Conservation (phyloP, 176 grass and related monocot genomes). For the Neostapfia colusana region DNA sequence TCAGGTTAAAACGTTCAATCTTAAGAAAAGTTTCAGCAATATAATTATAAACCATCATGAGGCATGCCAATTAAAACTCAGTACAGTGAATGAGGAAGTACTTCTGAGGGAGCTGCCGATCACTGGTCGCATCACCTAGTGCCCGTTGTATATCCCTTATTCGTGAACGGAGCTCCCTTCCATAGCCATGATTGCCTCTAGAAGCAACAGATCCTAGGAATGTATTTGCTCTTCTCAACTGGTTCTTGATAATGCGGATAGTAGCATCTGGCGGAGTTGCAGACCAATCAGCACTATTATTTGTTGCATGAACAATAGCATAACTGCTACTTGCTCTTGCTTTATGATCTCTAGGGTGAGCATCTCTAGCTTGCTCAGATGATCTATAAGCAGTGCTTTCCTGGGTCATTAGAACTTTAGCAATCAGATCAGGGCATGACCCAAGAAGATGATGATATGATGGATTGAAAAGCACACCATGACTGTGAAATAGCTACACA, state of each 20-base stretch:
- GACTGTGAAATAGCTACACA: neutral
- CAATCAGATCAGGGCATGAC: neutral
- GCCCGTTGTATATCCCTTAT: constrained; percentile 61
- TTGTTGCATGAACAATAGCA: neutral
- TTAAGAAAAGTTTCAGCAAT: constrained; percentile 20
- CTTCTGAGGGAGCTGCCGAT: constrained; percentile 66
- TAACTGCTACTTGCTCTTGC: too few relatives aligned
- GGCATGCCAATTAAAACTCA: constrained; percentile 21
- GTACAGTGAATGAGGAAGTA: constrained; percentile 35
- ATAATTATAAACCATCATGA: neutral
- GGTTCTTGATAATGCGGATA: constrained; percentile 56
- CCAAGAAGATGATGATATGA: neutral
- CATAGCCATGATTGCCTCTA: constrained; percentile 59
- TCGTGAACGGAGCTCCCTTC: constrained; percentile 53
- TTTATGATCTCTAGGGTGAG: neutral
- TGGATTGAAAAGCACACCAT: neutral
- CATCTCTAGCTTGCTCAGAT: constrained; percentile 28
- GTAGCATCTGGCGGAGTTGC: constrained; percentile 40
- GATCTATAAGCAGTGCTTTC: constrained; percentile 41
- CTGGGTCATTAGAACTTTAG: constrained; percentile 42
- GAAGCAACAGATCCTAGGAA: constrained; percentile 49
- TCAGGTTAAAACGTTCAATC: constrained; percentile 1
- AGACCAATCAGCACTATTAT: constrained; percentile 18
- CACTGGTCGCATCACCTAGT: constrained; percentile 56
- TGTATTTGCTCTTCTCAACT: constrained; percentile 66